phyloP scores from a whole-genome alignment of 352 stramenopile species.

The Globisporangium abappressorium region DNA sequence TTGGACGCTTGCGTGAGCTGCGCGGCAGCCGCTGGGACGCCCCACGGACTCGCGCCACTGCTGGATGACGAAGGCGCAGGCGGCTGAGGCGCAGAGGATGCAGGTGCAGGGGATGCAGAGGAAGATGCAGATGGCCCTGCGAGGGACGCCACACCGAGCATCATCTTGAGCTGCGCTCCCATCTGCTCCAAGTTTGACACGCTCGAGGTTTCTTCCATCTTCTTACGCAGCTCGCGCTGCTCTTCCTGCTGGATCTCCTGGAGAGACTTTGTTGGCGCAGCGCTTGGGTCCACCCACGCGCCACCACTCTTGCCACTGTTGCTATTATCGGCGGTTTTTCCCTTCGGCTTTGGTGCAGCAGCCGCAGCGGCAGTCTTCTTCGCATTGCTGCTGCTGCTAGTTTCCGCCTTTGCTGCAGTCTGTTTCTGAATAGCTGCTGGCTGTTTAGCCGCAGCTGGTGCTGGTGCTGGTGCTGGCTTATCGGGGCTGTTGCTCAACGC shows the following conservation, averaged over 20 bases:
- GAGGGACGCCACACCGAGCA: conserved; percentile 69
- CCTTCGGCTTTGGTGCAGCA: conserved; percentile 30
- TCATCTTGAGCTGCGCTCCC: conserved; percentile 86
- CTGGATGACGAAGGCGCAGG: conserved; percentile 7
- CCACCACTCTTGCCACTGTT: conserved; percentile 23
- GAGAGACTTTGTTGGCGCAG: conserved; percentile 42
- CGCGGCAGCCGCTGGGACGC: conserved; percentile 26
- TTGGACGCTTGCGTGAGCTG: conserved; percentile 23
- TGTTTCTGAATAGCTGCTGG: conserved; percentile 15
- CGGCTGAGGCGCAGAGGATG: conserved; percentile 15
- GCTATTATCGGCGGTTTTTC: conserved; percentile 11
- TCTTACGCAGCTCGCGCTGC: conserved; percentile 60
- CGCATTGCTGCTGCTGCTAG: conserved; percentile 13
- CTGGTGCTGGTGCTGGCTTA: conserved; percentile 3
- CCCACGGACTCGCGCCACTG: conserved; percentile 33
- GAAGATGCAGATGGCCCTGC: neutral
- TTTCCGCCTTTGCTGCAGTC: conserved; percentile 14
- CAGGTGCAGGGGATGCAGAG: conserved; percentile 10
- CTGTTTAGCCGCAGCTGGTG: neutral
- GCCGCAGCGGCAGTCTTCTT: conserved; percentile 23
- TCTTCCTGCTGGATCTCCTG: conserved; percentile 86
- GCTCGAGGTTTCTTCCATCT: conserved; percentile 36
- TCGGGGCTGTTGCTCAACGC: neutral
- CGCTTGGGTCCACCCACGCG: conserved; percentile 35
- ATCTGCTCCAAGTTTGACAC: conserved; percentile 67